Evolutionary conservation across 2,329 filamentous ascomycete genomes (phyloP).

Genomic region (Tolypocladium nubicola): DNA sequence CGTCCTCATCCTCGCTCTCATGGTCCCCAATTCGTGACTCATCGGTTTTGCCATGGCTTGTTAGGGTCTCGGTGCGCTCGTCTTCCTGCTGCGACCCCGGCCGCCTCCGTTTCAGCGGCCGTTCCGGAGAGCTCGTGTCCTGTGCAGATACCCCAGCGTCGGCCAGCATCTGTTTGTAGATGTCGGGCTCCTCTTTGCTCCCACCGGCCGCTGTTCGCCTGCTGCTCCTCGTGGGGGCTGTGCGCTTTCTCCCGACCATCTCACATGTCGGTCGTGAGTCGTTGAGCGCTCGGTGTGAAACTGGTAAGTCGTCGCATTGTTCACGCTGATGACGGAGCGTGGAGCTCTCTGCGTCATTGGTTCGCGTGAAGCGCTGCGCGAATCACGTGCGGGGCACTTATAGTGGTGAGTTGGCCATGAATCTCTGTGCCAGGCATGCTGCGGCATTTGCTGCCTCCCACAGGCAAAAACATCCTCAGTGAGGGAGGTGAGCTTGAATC

Average conservation of each 20-base stretch:
- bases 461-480: neutral
- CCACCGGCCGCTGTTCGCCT: constrained; percentile 7
- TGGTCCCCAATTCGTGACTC: constrained; percentile 1
- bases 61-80: neutral
- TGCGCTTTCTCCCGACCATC: constrained; percentile 22
- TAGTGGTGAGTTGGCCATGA: no score
- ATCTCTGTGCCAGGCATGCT: neutral
- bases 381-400: constrained; percentile 7
- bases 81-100: constrained; percentile 7
- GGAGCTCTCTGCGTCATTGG: constrained; percentile 9
- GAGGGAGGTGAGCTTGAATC: neutral
- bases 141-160: constrained; percentile 31
- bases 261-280: constrained; percentile 4
- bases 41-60: neutral
- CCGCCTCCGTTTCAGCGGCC: constrained; percentile 29
- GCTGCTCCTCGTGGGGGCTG: constrained; percentile 12
- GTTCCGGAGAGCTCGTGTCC: constrained; percentile 19
- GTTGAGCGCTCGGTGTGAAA: neutral
- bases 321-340: constrained; percentile 2
- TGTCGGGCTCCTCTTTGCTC: constrained; percentile 19
- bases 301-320: neutral
- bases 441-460: neutral
- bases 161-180: constrained; percentile 38
- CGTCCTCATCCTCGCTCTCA: constrained; percentile 21
- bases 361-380: constrained; percentile 3